Evolutionary conservation across 108 stramenopile genomes (phyloP).

Genomic region (Skeletonema potamos): DNA sequence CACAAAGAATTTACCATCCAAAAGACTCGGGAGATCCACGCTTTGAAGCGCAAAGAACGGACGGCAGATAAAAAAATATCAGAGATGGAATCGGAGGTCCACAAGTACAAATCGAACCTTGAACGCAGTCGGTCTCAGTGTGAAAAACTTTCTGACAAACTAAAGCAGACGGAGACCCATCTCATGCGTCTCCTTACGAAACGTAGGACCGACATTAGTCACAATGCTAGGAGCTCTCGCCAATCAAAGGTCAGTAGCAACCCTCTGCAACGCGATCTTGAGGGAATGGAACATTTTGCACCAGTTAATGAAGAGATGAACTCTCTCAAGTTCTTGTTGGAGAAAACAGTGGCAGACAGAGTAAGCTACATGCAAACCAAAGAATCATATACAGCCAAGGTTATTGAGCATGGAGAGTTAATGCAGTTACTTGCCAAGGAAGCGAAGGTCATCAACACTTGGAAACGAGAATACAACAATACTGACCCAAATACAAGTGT

Average conservation of each 20-base stretch:
- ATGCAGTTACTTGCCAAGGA: constrained; percentile 70
- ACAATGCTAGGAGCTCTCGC: constrained; percentile 7
- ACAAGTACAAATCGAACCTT: constrained; percentile 66
- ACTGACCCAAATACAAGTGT: constrained; percentile 5
- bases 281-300: constrained; percentile 35
- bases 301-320: constrained; percentile 50
- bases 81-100: constrained; percentile 71
- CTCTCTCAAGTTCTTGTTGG: constrained; percentile 67
- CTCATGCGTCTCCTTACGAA: constrained; percentile 74
- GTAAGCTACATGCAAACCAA: constrained; percentile 46
- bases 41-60: constrained; percentile 71
- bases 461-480: constrained; percentile 12
- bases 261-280: not conserved
- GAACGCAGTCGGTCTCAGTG: constrained; percentile 65
- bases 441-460: constrained; percentile 49
- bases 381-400: constrained; percentile 60
- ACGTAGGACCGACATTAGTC: constrained; percentile 52
- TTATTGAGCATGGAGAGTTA: constrained; percentile 65
- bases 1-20: constrained; percentile 69
- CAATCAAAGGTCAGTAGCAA: not conserved
- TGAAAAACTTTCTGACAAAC: constrained; percentile 68
- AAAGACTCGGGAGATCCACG: constrained; percentile 76
- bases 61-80: constrained; percentile 57
- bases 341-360: constrained; percentile 65
- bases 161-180: constrained; percentile 82